A percentile compares a stretch with the other conserved stretches of the same genome.
Evolutionary conservation across 2,329 filamentous ascomycete genomes (phyloP).

Genomic region (Botryosphaeria dothidea): DNA sequence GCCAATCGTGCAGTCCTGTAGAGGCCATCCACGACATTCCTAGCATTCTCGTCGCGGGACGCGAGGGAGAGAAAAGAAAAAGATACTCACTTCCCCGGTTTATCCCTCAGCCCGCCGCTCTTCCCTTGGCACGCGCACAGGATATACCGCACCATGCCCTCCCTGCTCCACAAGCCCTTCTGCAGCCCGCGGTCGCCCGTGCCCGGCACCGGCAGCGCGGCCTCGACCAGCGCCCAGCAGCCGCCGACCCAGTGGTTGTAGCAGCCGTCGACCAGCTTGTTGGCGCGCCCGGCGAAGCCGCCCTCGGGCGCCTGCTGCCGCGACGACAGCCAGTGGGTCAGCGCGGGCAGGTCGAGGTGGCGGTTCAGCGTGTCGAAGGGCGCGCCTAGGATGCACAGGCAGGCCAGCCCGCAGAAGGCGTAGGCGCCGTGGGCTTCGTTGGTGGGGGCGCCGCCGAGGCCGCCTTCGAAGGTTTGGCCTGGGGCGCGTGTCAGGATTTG

Average conservation of each 20-base stretch:
- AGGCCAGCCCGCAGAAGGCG: constrained; percentile 90
- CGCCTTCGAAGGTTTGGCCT: constrained; percentile 86
- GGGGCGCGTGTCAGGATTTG: constrained; percentile 48
- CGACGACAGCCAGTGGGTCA: constrained; percentile 85
- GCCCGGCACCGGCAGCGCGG: constrained; percentile 62
- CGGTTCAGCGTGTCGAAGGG: constrained; percentile 70
- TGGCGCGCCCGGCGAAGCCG: constrained; percentile 89
- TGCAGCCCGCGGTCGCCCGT: neutral
- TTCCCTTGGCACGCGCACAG: constrained; percentile 81
- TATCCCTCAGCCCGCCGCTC: constrained; percentile 85
- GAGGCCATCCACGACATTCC: too few relatives aligned
- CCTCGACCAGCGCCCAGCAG: constrained; percentile 90
- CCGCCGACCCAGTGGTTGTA: constrained; percentile 98
- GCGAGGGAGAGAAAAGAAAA: too few relatives aligned
- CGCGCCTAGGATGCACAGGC: constrained; percentile 79
- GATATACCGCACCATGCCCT: constrained; percentile 86
- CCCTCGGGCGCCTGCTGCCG: constrained; percentile 90
- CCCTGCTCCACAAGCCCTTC: constrained; percentile 68
- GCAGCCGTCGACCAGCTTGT: constrained; percentile 97
- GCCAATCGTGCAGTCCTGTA: too few relatives aligned
- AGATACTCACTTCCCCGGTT: constrained; percentile 80
- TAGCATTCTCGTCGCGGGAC: too few relatives aligned
- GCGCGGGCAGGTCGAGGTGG: constrained; percentile 67
- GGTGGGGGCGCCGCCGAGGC: constrained; percentile 81
- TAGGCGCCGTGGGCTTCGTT: constrained; percentile 96